Conservation (phyloP, 345 rosid genomes). For the Eucalyptus victrix region DNA sequence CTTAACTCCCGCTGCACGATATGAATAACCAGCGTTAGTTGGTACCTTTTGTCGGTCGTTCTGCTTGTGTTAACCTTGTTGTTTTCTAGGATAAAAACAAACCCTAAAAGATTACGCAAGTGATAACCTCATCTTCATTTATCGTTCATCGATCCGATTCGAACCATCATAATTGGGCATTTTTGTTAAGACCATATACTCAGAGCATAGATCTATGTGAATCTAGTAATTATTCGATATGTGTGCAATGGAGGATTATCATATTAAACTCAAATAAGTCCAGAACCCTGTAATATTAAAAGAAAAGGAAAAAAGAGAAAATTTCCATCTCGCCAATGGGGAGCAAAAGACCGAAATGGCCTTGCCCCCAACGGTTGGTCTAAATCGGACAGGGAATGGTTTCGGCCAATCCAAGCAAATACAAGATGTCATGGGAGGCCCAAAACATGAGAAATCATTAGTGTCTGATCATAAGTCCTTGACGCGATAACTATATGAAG, state of each 20-base stretch:
- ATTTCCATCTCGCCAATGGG: neutral
- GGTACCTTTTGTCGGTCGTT: neutral
- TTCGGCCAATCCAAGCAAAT: neutral
- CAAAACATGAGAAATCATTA: neutral
- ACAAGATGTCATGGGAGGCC: neutral
- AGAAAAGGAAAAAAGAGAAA: too few relatives aligned
- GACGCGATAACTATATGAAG: too few relatives aligned
- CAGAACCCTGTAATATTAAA: neutral
- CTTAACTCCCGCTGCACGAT: too few relatives aligned
- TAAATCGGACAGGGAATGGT: neutral
- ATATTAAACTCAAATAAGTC: neutral
- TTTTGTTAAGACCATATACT: neutral
- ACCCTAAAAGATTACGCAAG: neutral
- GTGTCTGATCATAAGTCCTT: neutral
- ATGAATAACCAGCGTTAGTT: too few relatives aligned
- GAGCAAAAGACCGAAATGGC: neutral
- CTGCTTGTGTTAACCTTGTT: neutral
- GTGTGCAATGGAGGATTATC: neutral
- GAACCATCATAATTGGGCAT: neutral
- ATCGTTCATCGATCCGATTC: neutral
- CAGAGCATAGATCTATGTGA: neutral
- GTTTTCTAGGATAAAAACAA: neutral
- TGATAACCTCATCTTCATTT: rapidly evolving
- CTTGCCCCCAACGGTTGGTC: neutral
- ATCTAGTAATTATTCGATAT: neutral